Evolutionary conservation across 495 filamentous ascomycete genomes (phyloP).

Genomic region (Amphirosellinia nigrospora): DNA sequence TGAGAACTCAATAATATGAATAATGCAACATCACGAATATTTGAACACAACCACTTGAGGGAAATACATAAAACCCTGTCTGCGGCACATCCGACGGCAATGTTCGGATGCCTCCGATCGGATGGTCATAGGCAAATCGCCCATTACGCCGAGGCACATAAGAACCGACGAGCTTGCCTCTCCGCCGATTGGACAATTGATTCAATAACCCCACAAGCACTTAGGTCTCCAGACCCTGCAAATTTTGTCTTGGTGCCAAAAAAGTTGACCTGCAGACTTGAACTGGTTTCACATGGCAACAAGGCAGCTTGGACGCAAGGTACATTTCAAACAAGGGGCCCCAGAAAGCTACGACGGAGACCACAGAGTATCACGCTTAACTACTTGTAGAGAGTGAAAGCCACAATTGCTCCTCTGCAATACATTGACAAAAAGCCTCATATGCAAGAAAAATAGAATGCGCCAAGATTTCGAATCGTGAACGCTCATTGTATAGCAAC

Average conservation of each 20-base stretch:
- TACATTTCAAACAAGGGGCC: not conserved
- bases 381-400: not conserved
- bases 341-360: not conserved
- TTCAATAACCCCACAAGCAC: not conserved
- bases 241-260: conserved; percentile 17
- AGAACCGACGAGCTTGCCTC: conserved; percentile 10
- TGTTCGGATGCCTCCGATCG: conserved; percentile 17
- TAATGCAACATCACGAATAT: not conserved
- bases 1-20: not conserved
- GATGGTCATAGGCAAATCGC: conserved; percentile 12
- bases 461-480: not conserved
- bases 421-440: not conserved
- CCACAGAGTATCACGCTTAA: too few relatives aligned
- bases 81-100: conserved; percentile 15
- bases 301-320: conserved; percentile 12
- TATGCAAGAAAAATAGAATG: not conserved
- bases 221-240: conserved; percentile 24
- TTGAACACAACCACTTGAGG: not conserved
- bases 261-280: conserved; percentile 11
- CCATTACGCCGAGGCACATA: conserved; percentile 20
- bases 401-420: not conserved
- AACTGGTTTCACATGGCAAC: conserved; percentile 23
- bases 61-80: conserved; percentile 18
- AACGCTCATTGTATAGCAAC: not conserved
- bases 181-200: conserved; percentile 23